Evolutionary conservation across 768 basidiomycete species (phyloP).

Genomic region (Naematelia encephala): DNA sequence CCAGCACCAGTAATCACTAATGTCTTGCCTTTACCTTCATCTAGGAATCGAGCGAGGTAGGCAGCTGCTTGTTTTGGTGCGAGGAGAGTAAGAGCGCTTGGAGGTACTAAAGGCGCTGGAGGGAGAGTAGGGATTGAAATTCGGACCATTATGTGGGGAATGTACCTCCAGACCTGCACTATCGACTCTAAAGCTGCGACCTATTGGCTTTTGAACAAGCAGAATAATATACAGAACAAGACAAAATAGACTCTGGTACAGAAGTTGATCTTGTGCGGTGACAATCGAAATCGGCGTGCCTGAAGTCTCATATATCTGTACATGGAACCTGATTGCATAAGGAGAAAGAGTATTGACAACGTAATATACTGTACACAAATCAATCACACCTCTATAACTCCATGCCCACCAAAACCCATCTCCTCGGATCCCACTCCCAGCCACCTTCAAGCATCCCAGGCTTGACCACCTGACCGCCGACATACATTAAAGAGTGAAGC

Average conservation of each 20-base stretch:
- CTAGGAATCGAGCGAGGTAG: slow-evolving; percentile 57
- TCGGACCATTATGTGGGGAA: slow-evolving; percentile 23
- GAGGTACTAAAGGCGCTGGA: slow-evolving; percentile 26
- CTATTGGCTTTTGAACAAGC: too few species aligned
- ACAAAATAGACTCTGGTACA: too few species aligned
- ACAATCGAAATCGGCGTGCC: not conserved
- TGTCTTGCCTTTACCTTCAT: slow-evolving; percentile 61
- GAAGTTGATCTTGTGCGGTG: too few species aligned
- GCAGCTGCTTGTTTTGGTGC: slow-evolving; percentile 31
- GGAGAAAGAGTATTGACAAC: too few species aligned
- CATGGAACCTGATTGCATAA: not conserved
- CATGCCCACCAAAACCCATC: slow-evolving; percentile 49
- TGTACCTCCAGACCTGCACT: not conserved
- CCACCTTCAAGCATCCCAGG: slow-evolving; percentile 36
- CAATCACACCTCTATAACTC: slow-evolving; percentile 30
- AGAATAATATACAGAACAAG: too few species aligned
- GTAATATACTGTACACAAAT: not conserved
- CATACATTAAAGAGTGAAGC: slow-evolving; percentile 47
- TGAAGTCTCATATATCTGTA: not conserved
- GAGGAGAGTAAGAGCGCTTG: slow-evolving; percentile 37
- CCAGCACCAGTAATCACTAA: slow-evolving; percentile 84
- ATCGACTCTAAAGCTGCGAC: too few species aligned
- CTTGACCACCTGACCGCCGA: slow-evolving; percentile 41
- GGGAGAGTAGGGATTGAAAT: slow-evolving; percentile 51
- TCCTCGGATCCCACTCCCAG: slow-evolving; percentile 44